Evolutionary conservation across 2,329 filamentous ascomycete genomes (phyloP), one percentile per base, ranked within the genome.

Genomic region (Cladosporium sp.): DNA sequence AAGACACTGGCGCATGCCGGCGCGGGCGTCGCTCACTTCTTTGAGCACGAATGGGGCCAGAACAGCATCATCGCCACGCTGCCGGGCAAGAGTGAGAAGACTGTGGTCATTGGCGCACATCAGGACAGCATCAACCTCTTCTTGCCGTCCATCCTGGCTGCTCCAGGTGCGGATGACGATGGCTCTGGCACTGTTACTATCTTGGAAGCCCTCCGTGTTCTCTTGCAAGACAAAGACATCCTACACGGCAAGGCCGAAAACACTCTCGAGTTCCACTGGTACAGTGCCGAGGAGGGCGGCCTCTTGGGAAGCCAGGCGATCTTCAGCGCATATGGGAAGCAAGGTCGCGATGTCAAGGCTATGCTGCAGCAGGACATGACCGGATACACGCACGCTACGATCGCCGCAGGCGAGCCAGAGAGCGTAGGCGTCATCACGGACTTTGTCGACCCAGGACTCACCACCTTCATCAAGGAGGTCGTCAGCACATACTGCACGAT

Each of bases 341-440:
- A 80, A 18, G 78, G 80, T 32, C 81, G 85, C 22, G 83, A 92
- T 59, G 79, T 97, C 69, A 95, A 92, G 74, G 92, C 92, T 33
- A 97, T 97, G 93, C 81, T 97, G 51, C 92, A 97, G 74, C 92
- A 97, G 72, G 92, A 97, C 71, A 97, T 97, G 92, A 95, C 89
- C 1, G 92, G 92, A 14, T 96, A 86, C 68, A 80, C 90, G 4
- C 83, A 91, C 68, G 85, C 84, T 63, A 95, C 90, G 0, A 73
- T 93, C 16, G 87, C 93, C 59, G 85, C 88, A 3, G 90, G 90
- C 54, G 78, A 88, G 70, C 80, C 83, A 4, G 92, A 96, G 76
- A 86, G 84, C 43, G 87, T 97, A 2, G 92, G 92, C 41, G 88
- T 97, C 48, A 95, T 97, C 64, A 90, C 87, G 4, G 92, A 97